Evolutionary conservation across 2,329 filamentous ascomycete genomes (phyloP).

Genomic region (Hansfordia pulvinata): DNA sequence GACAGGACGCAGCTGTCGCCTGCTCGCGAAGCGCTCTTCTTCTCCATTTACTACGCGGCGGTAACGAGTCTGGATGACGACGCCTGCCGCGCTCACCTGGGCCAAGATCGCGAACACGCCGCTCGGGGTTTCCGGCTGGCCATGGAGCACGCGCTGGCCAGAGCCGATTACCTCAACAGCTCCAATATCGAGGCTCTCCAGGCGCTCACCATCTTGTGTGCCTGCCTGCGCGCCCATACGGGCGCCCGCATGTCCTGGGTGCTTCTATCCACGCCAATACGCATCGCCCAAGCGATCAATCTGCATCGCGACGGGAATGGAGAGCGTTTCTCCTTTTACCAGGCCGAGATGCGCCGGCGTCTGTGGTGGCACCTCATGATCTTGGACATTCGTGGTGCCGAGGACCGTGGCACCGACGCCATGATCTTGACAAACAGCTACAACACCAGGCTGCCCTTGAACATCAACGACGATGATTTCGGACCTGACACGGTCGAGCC

Average conservation of each 20-base stretch:
- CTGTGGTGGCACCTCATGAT: constrained; percentile 49
- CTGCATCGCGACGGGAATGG: constrained; percentile 44
- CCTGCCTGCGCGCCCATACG: constrained; percentile 35
- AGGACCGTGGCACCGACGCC: constrained; percentile 41
- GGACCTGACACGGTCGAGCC: constrained; percentile 28
- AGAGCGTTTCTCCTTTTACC: constrained; percentile 45
- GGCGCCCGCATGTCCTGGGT: constrained; percentile 46
- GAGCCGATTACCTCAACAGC: constrained; percentile 45
- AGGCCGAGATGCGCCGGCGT: constrained; percentile 47
- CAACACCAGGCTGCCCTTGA: constrained; percentile 40
- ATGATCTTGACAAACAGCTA: constrained; percentile 29
- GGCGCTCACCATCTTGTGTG: constrained; percentile 45
- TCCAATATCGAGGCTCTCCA: constrained; percentile 47
- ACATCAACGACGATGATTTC: constrained; percentile 42
- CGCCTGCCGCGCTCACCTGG: constrained; percentile 25
- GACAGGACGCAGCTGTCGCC: constrained; percentile 43
- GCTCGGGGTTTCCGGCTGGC: no score
- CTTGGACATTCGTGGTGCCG: constrained; percentile 44
- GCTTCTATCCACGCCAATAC: constrained; percentile 46
- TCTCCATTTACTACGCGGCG: constrained; percentile 45
- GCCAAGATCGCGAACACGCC: constrained; percentile 37
- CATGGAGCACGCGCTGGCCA: constrained; percentile 45
- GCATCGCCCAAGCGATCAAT: constrained; percentile 38
- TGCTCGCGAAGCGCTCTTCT: constrained; percentile 47
- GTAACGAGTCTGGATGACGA: constrained; percentile 38